Base-by-base conservation (phyloP, 1,284 basidiomycete genomes). In the Puccinia coronata region DNA sequence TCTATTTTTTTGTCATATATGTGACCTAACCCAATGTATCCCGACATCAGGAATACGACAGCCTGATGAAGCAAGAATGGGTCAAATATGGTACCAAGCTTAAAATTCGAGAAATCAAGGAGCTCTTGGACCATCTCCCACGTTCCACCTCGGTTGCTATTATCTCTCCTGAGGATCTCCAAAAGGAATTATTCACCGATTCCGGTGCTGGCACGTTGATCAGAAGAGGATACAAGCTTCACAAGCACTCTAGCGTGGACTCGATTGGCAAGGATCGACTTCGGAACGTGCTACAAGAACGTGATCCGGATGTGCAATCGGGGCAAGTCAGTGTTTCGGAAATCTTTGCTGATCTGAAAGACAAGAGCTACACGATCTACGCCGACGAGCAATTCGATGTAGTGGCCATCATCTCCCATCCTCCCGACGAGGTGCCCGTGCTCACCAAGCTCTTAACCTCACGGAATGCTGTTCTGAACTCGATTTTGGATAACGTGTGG, bases 11-110 rank as follows among this genome's bases (percentile, higher is more conserved):
- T 23, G 63, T 43, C 76, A 77, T 9, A 69, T 80, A 31, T 31
- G 57, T 71, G 12, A 5, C 39, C 28, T 53, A 36, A 55, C 41
- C 31, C 39, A 9, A 47, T 67, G 82, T 20, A 20, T 61, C 39
- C 34, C 70, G 0, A 61, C 11, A 51, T 18, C 84, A 94, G 92
- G 96, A 99, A 88, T 99, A 98, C 87, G 94, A 97, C 84, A 90
- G 90, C 57, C 90, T 99, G 82, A 95, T 99, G 95, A 97, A 96
- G 86, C 92, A 98, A 88, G 91, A 95, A n/a, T 99, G 97, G 96
- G 96, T 99, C 88, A 98, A 98, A 87, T 98, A 92, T 86, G 96
- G 96, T 83, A 99, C 97, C 84, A 99, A 99, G 88, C 93, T 99
- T 88, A 99, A 99, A 88, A 90, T 99, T 75, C 92, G 96, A 84